Evolutionary conservation across 768 basidiomycete species (phyloP), one percentile per base, ranked within the genome.

Genomic region (Crepidotus variabilis): DNA sequence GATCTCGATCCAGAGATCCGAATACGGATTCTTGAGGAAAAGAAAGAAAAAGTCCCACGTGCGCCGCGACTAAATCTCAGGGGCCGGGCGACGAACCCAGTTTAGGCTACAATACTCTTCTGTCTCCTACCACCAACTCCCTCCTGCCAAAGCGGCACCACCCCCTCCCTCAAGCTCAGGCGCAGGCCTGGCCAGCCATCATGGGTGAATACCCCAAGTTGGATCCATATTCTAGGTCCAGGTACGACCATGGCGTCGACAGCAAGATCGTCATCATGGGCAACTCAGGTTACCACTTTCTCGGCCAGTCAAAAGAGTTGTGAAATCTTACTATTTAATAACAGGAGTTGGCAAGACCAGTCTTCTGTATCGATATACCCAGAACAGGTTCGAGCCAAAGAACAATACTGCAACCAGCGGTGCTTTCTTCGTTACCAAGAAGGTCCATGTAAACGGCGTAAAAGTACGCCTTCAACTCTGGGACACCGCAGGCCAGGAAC

Each of bases 191-290:
- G 61, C 56, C 59, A 54, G 51, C 60, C 57, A 58, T 67, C 65
- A 87, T 85, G 85, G 73, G 79, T 62, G 81, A 83, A 63, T 62
- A 61, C 57, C 73, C 77, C 51, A 73, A 71, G 67, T 77, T 84
- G 76, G 85, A 88, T 71, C 85, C 85, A 50, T 88, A 87, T 71
- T 72, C 78, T 51, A 72, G 80, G 69, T 79, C 84, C 68, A 80
- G 84, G 72, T 90, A 85, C 70, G 90, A 92, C 67, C 86, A 87
- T 62, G 89, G 89, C 63, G 80, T 95, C 72, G 93, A 96, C 78
- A 90, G 90, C 71, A 95, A 95, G 84, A 91, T 95, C 71, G 93
- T 96, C 69, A 85, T 96, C 65, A 92, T 94, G 89, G 92, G 90
- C 76, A 93, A 89, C 72, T 79, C 78, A 59, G 77, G 78, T 74